Evolutionary conservation across 2,329 filamentous ascomycete species (phyloP).

Genomic region (Calonectria pseudoreteaudii): DNA sequence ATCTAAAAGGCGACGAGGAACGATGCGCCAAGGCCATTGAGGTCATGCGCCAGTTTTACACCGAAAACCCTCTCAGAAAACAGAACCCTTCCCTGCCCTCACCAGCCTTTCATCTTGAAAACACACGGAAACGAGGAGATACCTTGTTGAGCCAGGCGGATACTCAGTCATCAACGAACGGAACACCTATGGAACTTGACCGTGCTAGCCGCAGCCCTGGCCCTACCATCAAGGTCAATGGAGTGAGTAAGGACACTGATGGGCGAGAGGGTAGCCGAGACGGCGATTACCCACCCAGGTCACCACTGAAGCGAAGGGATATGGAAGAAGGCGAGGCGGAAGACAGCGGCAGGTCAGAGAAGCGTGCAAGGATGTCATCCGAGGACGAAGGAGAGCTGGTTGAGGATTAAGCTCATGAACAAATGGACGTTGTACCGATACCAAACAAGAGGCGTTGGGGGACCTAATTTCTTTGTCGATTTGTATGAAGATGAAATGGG

Average conservation of each 20-base stretch:
- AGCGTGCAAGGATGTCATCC: constrained; percentile 56
- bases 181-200: constrained; percentile 61
- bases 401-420: constrained; percentile 44
- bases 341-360: constrained; percentile 52
- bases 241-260: constrained; percentile 51
- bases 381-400: constrained; percentile 63
- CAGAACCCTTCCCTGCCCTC: constrained; percentile 65
- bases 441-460: constrained; percentile 36
- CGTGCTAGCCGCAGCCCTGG: constrained; percentile 65
- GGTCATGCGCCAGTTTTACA: constrained; percentile 77
- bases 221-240: constrained; percentile 54
- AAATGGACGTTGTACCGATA: constrained; percentile 32
- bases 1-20: constrained; percentile 76
- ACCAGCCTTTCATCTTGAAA: constrained; percentile 67
- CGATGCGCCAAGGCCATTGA: constrained; percentile 81
- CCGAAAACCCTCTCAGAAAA: constrained; percentile 72
- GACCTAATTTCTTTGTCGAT: constrained; percentile 28
- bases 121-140: constrained; percentile 64
- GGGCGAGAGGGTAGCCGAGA: constrained; percentile 40
- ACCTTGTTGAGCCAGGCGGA: constrained; percentile 55
- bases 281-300: constrained; percentile 47
- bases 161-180: constrained; percentile 60
- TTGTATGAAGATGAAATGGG: constrained; percentile 28
- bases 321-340: constrained; percentile 48
- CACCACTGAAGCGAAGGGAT: constrained; percentile 58